Evolutionary conservation across 495 filamentous ascomycete genomes (phyloP), one percentile per base, ranked within the genome.

Genomic region (Polyplosphaeria fusca): DNA sequence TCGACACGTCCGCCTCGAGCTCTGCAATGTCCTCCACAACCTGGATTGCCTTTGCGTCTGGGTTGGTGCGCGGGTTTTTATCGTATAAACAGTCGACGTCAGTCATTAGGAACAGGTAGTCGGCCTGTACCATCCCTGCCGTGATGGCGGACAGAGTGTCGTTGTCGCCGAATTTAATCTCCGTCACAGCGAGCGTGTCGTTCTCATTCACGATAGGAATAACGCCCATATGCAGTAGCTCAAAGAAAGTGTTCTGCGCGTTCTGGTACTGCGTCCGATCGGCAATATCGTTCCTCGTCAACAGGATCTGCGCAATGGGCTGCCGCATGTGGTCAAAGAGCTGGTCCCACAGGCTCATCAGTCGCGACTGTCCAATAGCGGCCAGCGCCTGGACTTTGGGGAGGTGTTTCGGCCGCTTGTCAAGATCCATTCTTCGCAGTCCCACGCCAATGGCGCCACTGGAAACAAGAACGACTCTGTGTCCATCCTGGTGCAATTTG

Each of bases 161-260:
- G 64, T 98, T 98, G 75, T 98, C 93, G 58, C 93, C 93, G 66
- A 98, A 98, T 80, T 97, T 97, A 70, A 98, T 97, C 82, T 98
- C 93, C 78, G 92, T 86, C 66, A 98, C 93, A 38, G 91, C 88
- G 40, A 98, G 73, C 4, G 94, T 98, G 71, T 98, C 93, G 70
- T 98, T 98, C 71, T 98, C 93, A 64, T 98, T 98, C 55, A 98
- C 93, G 60, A 98, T 96, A 2, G 93, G 94, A 56, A 98, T 93
- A 12, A 96, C 91, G 0, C 89, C 89, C 93, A 96, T 96, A 55
- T 88, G 83, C 28, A 98, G 77, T 19, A 98, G 77, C 70, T 95
- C 90, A 30, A 80, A 76, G 59, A 98, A 85, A 1, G 93, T 96
- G 65, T 95, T 96, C 72, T 94, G 88, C 1, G 93, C 93, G 74